These are phyloP conservation scores for Colletotrichum scovillei DNA, from an alignment of 2,329 filamentous ascomycete genomes.

Conservation along the genomic window DNA sequence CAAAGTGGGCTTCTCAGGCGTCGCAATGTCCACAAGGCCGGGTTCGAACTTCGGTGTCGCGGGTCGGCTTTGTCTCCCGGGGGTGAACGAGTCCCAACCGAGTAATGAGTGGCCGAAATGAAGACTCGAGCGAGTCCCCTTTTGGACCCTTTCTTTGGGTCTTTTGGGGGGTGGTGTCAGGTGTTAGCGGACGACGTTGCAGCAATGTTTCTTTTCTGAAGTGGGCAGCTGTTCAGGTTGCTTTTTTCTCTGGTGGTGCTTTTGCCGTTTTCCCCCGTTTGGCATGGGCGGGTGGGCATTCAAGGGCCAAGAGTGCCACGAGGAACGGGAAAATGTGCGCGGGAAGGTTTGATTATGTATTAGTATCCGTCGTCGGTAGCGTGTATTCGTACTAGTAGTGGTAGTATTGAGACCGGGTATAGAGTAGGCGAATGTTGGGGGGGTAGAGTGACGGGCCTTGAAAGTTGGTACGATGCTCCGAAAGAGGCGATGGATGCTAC, in stretches of 20 bases:
- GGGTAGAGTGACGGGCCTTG: background rate
- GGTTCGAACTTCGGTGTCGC: constrained; percentile 2
- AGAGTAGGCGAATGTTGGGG: background rate
- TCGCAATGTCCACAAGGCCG: constrained; percentile 34
- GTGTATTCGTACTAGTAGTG: background rate
- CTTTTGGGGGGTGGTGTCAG: background rate
- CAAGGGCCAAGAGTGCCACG: constrained; percentile 19
- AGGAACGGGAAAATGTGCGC: constrained; percentile 10
- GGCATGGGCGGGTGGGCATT: constrained; percentile 18
- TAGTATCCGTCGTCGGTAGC: background rate
- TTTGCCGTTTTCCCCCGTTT: constrained; percentile 7
- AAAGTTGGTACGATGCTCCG: background rate
- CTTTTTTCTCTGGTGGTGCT: constrained; percentile 8
- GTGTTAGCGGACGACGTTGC: constrained; percentile 18
- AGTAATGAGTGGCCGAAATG: constrained; percentile 27
- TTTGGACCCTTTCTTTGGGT: background rate
- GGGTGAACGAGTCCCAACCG: constrained; percentile 19
- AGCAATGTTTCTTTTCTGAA: constrained; percentile 4
- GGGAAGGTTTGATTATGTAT: constrained; percentile 25
- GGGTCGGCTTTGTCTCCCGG: constrained; percentile 9
- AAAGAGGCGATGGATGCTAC: constrained; percentile 25
- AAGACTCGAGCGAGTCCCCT: constrained; percentile 2
- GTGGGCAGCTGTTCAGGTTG: background rate
- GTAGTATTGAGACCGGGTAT: constrained; percentile 7
- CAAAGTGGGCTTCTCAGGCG: constrained; percentile 9